Evolutionary conservation across 2,329 filamentous ascomycete genomes (phyloP).

Genomic region (Calonectria pseudoturangicola): DNA sequence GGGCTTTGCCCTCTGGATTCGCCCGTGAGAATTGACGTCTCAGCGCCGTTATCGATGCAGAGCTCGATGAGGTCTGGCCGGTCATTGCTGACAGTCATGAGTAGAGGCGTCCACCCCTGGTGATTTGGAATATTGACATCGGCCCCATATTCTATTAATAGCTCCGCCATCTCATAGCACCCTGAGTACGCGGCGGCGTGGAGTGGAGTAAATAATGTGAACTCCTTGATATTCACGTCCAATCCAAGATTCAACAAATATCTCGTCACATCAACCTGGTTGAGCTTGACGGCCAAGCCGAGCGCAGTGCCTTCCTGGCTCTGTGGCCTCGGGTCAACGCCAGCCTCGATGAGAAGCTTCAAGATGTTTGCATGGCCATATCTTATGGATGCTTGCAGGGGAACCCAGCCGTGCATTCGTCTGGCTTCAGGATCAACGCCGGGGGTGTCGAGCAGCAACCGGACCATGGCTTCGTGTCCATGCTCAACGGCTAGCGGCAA

Average conservation of each 20-base stretch:
- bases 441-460: neutral
- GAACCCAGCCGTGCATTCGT: neutral
- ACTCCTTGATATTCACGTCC: neutral
- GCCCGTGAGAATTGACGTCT: neutral
- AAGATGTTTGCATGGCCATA: neutral
- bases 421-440: neutral
- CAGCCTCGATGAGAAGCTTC: neutral
- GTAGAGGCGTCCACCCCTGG: neutral
- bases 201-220: neutral
- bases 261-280: neutral
- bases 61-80: neutral
- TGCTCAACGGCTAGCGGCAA: neutral
- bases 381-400: neutral
- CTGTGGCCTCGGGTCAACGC: neutral
- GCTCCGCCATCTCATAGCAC: neutral
- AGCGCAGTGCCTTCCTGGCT: neutral
- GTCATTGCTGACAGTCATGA: neutral
- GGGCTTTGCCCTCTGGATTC: neutral
- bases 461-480: neutral
- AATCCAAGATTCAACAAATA: neutral
- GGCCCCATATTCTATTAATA: neutral
- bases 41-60: neutral
- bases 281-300: neutral
- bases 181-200: conserved; percentile 1
- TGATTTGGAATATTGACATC: conserved; percentile 2